phyloP scores from a whole-genome alignment of 2,329 filamentous ascomycete species.

The Elsinoe perseae region DNA sequence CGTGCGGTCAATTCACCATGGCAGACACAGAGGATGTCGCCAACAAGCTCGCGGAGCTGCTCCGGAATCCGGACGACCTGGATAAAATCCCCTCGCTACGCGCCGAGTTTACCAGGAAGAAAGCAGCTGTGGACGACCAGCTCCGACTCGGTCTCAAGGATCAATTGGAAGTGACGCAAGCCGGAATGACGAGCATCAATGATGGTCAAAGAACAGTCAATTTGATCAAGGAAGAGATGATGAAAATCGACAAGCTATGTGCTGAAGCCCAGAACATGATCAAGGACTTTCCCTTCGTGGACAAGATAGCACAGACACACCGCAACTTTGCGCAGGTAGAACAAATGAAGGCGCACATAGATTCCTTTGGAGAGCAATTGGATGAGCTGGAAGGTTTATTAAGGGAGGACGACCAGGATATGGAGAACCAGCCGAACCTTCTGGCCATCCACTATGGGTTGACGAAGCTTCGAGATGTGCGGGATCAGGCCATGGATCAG shows the following conservation, averaged over 20 bases:
- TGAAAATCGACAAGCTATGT: constrained; percentile 95
- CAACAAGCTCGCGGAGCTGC: constrained; percentile 75
- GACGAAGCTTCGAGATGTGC: constrained; percentile 83
- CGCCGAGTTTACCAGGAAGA: constrained; percentile 89
- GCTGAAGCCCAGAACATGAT: constrained; percentile 97
- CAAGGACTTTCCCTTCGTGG: constrained; percentile 88
- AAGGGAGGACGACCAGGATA: constrained; percentile 72
- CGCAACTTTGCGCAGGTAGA: constrained; percentile 92
- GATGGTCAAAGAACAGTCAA: constrained; percentile 89
- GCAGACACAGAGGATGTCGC: constrained; percentile 28
- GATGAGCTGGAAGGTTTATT: constrained; percentile 70
- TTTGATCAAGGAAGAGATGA: constrained; percentile 95
- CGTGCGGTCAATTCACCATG: constrained; percentile 20
- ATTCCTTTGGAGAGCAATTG: constrained; percentile 75
- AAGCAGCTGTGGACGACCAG: constrained; percentile 81
- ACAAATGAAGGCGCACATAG: constrained; percentile 83
- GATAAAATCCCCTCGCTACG: constrained; percentile 90
- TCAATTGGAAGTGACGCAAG: constrained; percentile 88
- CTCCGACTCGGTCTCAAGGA: constrained; percentile 81
- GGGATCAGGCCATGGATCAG: constrained; percentile 94
- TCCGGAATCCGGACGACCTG: constrained; percentile 91
- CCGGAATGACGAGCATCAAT: constrained; percentile 79
- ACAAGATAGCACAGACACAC: constrained; percentile 86
- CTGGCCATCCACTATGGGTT: constrained; percentile 86
- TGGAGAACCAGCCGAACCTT: constrained; percentile 86